These are phyloP conservation scores for Brassica nigra DNA, from an alignment of 345 rosid genomes.

Conservation along the genomic window DNA sequence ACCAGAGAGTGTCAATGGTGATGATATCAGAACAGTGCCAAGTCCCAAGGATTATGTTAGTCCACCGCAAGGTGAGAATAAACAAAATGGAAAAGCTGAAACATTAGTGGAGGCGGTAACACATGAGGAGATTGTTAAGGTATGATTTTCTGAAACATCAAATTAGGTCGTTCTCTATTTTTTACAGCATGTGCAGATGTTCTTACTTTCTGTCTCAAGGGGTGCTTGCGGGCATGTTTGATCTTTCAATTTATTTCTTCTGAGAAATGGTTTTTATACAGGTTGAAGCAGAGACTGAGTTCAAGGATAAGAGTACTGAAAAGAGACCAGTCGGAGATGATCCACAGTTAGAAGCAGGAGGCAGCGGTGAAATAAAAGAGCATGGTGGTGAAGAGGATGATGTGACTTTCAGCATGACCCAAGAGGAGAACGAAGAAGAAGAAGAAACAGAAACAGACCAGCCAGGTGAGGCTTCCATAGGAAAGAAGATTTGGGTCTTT, in stretches of 20 bases:
- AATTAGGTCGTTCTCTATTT: background rate
- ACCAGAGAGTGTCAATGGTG: constrained; percentile 34
- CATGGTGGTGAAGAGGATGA: constrained; percentile 46
- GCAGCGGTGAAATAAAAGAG: constrained; percentile 34
- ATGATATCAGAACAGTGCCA: constrained; percentile 33
- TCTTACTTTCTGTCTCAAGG: background rate
- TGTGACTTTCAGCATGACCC: constrained; percentile 48
- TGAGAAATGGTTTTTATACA: constrained; percentile 27
- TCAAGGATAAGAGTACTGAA: constrained; percentile 34
- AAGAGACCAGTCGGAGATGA: constrained; percentile 39
- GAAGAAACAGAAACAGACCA: constrained; percentile 41
- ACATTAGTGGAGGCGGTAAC: constrained; percentile 43
- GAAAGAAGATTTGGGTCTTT: constrained; percentile 88
- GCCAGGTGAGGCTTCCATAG: constrained; percentile 63
- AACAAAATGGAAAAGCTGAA: constrained; percentile 44
- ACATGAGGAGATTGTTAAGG: constrained; percentile 46
- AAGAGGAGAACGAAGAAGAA: constrained; percentile 41
- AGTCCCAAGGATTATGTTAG: constrained; percentile 36
- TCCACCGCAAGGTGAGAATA: constrained; percentile 30
- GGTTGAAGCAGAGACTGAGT: constrained; percentile 41
- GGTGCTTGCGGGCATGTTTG: background rate
- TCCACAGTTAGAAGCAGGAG: constrained; percentile 49
- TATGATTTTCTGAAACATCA: constrained; percentile 36
- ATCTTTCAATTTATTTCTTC: background rate
- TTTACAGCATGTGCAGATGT: constrained; percentile 1